A percentile compares a stretch with the other conserved stretches of the same genome.
phyloP scores from a whole-genome alignment of 441 rosid genomes.

The Aleurites moluccanus region DNA sequence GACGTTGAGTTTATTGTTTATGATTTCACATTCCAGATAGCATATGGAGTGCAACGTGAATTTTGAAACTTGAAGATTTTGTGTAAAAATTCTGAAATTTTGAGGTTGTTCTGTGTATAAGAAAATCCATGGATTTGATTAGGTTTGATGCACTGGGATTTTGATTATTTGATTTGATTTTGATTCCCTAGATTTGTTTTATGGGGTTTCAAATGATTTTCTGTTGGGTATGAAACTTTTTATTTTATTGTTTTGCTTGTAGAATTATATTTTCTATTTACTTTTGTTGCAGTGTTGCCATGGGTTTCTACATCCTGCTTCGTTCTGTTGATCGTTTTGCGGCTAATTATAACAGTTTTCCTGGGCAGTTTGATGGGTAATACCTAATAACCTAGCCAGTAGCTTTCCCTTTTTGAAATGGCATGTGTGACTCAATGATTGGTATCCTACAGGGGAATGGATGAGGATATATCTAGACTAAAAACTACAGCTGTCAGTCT shows the following conservation, averaged over 20 bases:
- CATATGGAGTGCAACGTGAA: not conserved
- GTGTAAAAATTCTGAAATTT: not conserved
- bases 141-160: not conserved
- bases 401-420: not conserved
- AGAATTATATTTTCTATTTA: not conserved
- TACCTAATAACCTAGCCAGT: conserved; percentile 10
- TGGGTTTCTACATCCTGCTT: conserved; percentile 83
- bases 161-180: not conserved
- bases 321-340: conserved; percentile 85
- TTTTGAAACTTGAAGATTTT: not conserved
- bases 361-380: conserved; percentile 94
- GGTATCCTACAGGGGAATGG: conserved; percentile 48
- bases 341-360: conserved; percentile 81
- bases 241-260: not conserved
- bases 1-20: conserved; percentile 14
- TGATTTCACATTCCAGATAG: not conserved
- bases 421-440: conserved; percentile 14
- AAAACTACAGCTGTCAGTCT: conserved; percentile 66
- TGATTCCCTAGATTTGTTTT: not conserved
- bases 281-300: conserved; percentile 54
- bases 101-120: not conserved
- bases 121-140: not conserved
- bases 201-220: not conserved
- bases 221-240: not conserved
- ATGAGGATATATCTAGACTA: conserved; percentile 71